Conservation (phyloP, 306 rosid genomes). For the Malus sylvestris region DNA sequence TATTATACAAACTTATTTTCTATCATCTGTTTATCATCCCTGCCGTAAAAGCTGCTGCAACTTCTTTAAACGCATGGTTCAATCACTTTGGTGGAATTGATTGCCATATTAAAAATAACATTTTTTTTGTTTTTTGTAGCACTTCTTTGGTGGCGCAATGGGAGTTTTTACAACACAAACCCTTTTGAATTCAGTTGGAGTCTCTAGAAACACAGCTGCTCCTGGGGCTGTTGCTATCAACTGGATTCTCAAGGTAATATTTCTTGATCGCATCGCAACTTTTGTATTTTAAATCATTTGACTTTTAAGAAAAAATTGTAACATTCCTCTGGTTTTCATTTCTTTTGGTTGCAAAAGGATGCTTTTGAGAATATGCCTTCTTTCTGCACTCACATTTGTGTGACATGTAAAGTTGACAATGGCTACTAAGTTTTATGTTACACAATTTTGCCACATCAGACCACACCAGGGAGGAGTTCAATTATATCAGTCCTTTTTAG, state of each 20-base stretch:
- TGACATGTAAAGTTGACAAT: neutral
- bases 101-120: neutral
- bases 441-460: neutral
- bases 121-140: slow-evolving; percentile 29
- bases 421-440: neutral
- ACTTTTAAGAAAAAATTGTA: neutral
- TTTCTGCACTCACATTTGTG: neutral
- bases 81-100: neutral
- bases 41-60: too few relatives aligned
- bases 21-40: neutral
- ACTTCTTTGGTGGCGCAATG: slow-evolving; percentile 99
- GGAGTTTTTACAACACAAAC: slow-evolving; percentile 97
- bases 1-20: neutral
- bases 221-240: slow-evolving; percentile 91
- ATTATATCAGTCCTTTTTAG: neutral
- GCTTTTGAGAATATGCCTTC: neutral
- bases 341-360: neutral
- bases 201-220: slow-evolving; percentile 59
- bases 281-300: neutral
- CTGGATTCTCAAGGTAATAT: slow-evolving; percentile 89
- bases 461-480: neutral
- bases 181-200: slow-evolving; percentile 81
- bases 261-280: neutral
- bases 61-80: neutral
- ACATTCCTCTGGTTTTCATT: neutral